Evolutionary conservation across 75 land plant species (phyloP).

Genomic region (Isoetes taiwanensis): DNA sequence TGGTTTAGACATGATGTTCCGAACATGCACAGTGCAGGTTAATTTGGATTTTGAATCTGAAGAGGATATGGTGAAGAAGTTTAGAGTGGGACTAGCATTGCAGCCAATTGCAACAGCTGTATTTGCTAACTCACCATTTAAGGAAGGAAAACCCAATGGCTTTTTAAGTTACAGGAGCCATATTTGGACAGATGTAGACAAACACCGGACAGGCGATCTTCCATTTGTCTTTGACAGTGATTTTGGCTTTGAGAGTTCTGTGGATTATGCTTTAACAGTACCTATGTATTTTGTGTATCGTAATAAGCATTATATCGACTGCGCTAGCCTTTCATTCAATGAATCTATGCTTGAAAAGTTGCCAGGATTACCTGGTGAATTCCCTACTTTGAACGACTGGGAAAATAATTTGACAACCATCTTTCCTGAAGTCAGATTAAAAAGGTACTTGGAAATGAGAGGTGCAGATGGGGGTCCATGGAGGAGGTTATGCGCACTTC

Average conservation of each 20-base stretch:
- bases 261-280: constrained; percentile 94
- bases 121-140: constrained; percentile 98
- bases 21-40: constrained; percentile 99
- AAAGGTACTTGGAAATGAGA: constrained; percentile 1
- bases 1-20: constrained; percentile 98
- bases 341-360: not conserved
- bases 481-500: constrained; percentile 2
- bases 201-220: constrained; percentile 82
- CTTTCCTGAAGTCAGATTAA: not conserved
- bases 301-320: constrained; percentile 78
- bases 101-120: constrained; percentile 99
- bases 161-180: constrained; percentile 95
- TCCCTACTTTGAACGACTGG: constrained; percentile 4
- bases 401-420: constrained; percentile 3
- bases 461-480: constrained; percentile 4
- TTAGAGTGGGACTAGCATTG: constrained; percentile 87
- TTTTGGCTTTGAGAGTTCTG: constrained; percentile 96
- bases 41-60: constrained; percentile 94
- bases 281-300: constrained; percentile 99
- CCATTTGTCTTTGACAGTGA: constrained; percentile 92
- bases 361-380: not conserved
- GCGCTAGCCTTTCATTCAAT: constrained; percentile 74
- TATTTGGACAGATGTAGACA: constrained; percentile 96
- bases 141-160: constrained; percentile 94
- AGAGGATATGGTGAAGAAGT: constrained; percentile 87